Conservation (phyloP, 345 rosid species). For the Gossypium sturtianum region DNA sequence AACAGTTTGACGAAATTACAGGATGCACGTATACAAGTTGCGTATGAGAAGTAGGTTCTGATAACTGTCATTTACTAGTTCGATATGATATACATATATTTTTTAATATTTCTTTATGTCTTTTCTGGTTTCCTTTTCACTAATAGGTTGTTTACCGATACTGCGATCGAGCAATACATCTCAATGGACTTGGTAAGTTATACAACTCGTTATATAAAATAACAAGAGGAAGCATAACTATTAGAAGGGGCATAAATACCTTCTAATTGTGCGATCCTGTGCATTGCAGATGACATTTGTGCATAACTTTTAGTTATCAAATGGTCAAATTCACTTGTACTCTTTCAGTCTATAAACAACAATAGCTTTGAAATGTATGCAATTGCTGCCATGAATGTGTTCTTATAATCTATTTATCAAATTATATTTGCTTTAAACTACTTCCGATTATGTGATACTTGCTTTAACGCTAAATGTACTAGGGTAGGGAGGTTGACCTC, state of each 20-base stretch:
- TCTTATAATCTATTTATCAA: not conserved
- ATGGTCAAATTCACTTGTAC: not conserved
- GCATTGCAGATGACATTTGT: not conserved
- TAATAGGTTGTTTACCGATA: conserved; percentile 47
- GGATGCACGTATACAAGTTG: conserved; percentile 51
- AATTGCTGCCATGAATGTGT: not conserved
- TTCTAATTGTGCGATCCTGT: not conserved
- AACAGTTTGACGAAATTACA: conserved; percentile 47
- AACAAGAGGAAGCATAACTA: not conserved
- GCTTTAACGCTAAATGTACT: conserved; percentile 3
- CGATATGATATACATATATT: not conserved
- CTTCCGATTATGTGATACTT: not conserved
- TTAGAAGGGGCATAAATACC: not conserved
- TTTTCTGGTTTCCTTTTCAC: not conserved
- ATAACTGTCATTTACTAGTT: not conserved
- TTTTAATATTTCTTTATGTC: not conserved
- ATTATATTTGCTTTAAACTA: not conserved
- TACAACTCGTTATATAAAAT: not conserved
- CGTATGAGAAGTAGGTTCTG: conserved; percentile 50
- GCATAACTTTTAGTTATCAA: not conserved
- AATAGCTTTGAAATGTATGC: not conserved
- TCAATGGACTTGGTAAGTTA: conserved; percentile 74
- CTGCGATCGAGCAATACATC: conserved; percentile 54
- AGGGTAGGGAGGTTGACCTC: conserved; percentile 61
- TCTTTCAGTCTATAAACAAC: not conserved